Conservation (phyloP, 805 yeast species). For the Clavispora asparagi region DNA sequence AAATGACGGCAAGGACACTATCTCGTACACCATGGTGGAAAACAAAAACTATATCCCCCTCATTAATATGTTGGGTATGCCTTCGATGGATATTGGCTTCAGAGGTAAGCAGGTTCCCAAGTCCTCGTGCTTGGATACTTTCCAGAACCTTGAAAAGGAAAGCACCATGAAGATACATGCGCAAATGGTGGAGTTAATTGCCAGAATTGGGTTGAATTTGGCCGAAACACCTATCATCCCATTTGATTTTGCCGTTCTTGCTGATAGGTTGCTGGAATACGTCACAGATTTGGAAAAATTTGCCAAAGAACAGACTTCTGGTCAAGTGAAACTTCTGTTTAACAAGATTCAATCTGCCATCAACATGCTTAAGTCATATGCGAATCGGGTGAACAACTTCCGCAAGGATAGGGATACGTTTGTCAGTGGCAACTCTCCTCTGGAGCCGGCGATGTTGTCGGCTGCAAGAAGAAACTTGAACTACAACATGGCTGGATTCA, state of each 20-base stretch:
- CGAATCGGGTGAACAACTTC: constrained; percentile 48
- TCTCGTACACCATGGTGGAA: constrained; percentile 31
- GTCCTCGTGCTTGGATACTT: constrained; percentile 60
- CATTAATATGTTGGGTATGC: constrained; percentile 58
- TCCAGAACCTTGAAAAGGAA: constrained; percentile 52
- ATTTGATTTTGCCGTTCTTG: constrained; percentile 47
- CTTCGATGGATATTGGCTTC: constrained; percentile 59
- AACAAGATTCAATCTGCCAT: constrained; percentile 21
- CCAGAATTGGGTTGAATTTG: constrained; percentile 50
- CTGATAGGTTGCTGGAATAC: constrained; percentile 39
- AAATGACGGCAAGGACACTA: constrained; percentile 18
- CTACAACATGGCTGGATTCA: constrained; percentile 53
- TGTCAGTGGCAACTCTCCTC: constrained; percentile 37
- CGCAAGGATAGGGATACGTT: constrained; percentile 24
- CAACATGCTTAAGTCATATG: constrained; percentile 29
- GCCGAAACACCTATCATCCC: constrained; percentile 78
- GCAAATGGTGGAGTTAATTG: constrained; percentile 51
- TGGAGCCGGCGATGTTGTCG: constrained; percentile 69
- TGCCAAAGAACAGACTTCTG: constrained; percentile 14
- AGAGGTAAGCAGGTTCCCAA: constrained; percentile 36
- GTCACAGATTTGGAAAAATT: constrained; percentile 43
- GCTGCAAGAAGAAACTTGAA: constrained; percentile 80
- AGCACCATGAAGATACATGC: constrained; percentile 51
- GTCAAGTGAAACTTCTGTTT: constrained; percentile 15
- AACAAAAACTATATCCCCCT: constrained; percentile 69